Conservation (phyloP, 176 grass and related monocot species). For the Neostapfia colusana region DNA sequence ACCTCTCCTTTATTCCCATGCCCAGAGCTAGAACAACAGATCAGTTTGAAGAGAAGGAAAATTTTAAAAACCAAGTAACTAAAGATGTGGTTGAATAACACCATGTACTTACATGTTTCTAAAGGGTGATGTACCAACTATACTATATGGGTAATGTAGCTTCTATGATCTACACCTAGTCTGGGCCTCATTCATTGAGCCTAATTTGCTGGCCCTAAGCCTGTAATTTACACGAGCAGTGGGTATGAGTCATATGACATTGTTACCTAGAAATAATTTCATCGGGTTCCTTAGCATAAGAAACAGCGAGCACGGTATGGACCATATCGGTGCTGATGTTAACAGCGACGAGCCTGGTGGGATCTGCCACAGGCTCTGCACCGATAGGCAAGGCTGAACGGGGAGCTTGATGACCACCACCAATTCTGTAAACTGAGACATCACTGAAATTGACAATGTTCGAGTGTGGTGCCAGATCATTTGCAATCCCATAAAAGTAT, state of each 20-base stretch:
- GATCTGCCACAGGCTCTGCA: constrained; percentile 85
- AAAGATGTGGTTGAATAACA: not conserved
- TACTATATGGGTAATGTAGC: not conserved
- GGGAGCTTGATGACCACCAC: constrained; percentile 89
- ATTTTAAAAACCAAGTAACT: not conserved
- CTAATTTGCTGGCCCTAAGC: not conserved
- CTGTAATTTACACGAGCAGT: not conserved
- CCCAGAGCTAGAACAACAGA: not conserved
- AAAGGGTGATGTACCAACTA: not conserved
- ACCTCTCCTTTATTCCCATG: too few relatives aligned
- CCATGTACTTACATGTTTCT: not conserved
- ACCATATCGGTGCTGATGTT: constrained; percentile 91
- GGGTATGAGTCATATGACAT: not conserved
- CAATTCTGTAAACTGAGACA: constrained; percentile 80
- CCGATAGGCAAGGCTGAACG: constrained; percentile 86
- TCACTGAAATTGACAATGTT: constrained; percentile 92
- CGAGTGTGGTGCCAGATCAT: constrained; percentile 92
- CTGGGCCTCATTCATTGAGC: not conserved
- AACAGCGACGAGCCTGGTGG: constrained; percentile 65
- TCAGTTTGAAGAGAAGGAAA: not conserved
- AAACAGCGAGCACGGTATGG: constrained; percentile 84
- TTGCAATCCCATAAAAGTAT: constrained; percentile 92
- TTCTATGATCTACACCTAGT: not conserved
- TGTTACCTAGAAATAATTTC: constrained; percentile 55
- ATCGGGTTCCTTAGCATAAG: constrained; percentile 89